These are phyloP conservation scores for Epichloe gansuensis DNA, from an alignment of 2,329 filamentous ascomycete genomes.

Conservation along the genomic window DNA sequence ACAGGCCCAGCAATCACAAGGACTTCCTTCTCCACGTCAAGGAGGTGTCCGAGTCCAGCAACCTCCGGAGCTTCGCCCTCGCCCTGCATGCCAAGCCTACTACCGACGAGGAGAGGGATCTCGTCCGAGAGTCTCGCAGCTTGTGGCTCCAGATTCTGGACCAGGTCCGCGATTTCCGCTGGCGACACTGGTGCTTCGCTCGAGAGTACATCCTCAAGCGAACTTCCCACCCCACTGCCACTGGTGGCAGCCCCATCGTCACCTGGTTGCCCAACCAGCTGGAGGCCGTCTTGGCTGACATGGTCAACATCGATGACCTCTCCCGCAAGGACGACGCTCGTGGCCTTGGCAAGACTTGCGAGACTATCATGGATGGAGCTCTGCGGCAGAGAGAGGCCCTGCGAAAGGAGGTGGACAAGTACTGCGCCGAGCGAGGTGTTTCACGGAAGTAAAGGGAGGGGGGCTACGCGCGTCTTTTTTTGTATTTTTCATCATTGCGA, in stretches of 20 bases:
- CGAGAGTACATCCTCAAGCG: slow-evolving; percentile 74
- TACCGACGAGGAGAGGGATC: slow-evolving; percentile 21
- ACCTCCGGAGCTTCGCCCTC: slow-evolving; percentile 47
- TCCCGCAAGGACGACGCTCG: slow-evolving; percentile 24
- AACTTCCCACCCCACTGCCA: slow-evolving; percentile 63
- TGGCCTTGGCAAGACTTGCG: slow-evolving; percentile 32
- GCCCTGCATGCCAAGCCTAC: slow-evolving; percentile 12
- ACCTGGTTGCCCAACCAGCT: slow-evolving; percentile 79
- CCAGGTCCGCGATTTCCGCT: slow-evolving; percentile 69
- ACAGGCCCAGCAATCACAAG: slow-evolving; percentile 79
- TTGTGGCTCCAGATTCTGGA: slow-evolving; percentile 55
- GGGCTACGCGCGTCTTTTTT: not conserved
- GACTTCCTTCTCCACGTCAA: slow-evolving; percentile 67
- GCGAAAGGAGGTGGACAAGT: slow-evolving; percentile 62
- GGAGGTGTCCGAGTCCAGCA: slow-evolving; percentile 32
- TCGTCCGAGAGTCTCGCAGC: slow-evolving; percentile 40
- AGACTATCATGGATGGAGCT: slow-evolving; percentile 55
- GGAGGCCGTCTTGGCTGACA: slow-evolving; percentile 58
- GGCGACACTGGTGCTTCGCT: slow-evolving; percentile 78
- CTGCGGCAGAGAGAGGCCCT: slow-evolving; percentile 51
- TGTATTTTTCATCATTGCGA: not conserved
- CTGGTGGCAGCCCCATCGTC: slow-evolving; percentile 69
- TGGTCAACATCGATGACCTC: slow-evolving; percentile 43
- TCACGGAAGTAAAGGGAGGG: slow-evolving; percentile 2
- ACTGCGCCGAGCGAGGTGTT: slow-evolving; percentile 50